Base-by-base conservation (phyloP, 805 yeast genomes). In the Myxozyma vanderwaltii region DNA sequence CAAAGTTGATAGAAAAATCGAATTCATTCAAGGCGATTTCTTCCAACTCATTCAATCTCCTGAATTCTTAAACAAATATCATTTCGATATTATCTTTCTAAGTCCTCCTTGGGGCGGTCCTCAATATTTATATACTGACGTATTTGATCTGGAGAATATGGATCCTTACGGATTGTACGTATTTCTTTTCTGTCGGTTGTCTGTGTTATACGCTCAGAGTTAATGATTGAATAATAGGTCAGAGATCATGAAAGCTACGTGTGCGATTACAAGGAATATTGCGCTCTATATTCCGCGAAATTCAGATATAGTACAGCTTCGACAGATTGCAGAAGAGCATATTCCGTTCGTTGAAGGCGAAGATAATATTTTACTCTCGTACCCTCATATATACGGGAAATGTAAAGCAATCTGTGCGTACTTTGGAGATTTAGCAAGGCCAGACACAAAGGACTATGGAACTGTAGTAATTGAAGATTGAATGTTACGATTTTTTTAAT, bases 91-190 rank as follows among this genome's bases (percentile, higher is more conserved):
- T 39, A 77, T 83, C 8, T 88, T 86, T 73, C 79, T 83, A n/a
- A 86, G 92, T 1, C 95, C 95, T 0, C 95, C 95, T 0, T 89
- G 95, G 96, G 95, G 94, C 35, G 96, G 68, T 1, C 69, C 69
- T 6, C 33, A 27, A 8, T 68, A 68, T 50, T 24, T 51, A 12
- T 35, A 31, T 3, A 27, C 47, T 12, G 54, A 40, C 2, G 50
- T 64, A 5, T 67, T 59, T 47, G 59, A 61, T 45, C 46, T 67
- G 33, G 38, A 44, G 21, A 35, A 40, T 2, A 56, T 66, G 61
- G 35, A 47, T 45, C 70, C 61, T 21, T 66, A 64, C 51, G 33
- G 29, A 23, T 27, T 66, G 58, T 50, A 55, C 15, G 57, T 47
- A 13, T 12, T 27, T 29, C 23, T 17, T 13, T 36, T 15, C n/a